A percentile compares a stretch with the other conserved stretches of the same genome.
Conservation (phyloP, 306 rosid species). For the Lablab purpureus region DNA sequence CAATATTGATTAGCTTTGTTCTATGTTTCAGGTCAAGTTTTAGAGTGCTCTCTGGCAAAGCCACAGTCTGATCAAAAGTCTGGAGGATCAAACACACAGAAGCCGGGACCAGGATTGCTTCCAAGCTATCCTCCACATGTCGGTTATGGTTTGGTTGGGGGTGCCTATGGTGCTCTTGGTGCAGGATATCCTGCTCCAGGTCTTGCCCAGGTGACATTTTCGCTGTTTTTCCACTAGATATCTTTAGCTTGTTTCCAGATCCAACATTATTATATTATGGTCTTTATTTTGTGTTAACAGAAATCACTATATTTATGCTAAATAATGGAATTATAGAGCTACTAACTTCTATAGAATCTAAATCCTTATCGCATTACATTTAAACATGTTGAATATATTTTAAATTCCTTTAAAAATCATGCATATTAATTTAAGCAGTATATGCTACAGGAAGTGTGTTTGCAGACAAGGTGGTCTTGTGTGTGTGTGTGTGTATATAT, state of each 20-base stretch:
- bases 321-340: constrained; percentile 21
- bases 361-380: constrained; percentile 13
- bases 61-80: constrained; percentile 93
- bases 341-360: neutral
- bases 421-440: constrained; percentile 6
- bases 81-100: constrained; percentile 68
- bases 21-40: constrained; percentile 70
- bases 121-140: constrained; percentile 79
- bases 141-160: constrained; percentile 82
- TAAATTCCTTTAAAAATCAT: constrained; percentile 26
- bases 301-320: constrained; percentile 1
- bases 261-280: constrained; percentile 10
- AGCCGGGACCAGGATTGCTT: constrained; percentile 82
- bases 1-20: constrained; percentile 34
- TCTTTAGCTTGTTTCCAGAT: constrained; percentile 23
- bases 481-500: constrained; percentile 16
- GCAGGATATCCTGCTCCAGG: constrained; percentile 79
- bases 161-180: constrained; percentile 79
- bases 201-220: constrained; percentile 71
- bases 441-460: constrained; percentile 33
- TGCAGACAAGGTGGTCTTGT: constrained; percentile 8
- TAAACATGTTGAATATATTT: constrained; percentile 8
- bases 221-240: constrained; percentile 12
- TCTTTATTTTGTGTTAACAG: constrained; percentile 17
- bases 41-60: constrained; percentile 97